Evolutionary conservation across 306 rosid species (phyloP), one percentile per base, ranked within the genome.

Genomic region (Pueraria montana): DNA sequence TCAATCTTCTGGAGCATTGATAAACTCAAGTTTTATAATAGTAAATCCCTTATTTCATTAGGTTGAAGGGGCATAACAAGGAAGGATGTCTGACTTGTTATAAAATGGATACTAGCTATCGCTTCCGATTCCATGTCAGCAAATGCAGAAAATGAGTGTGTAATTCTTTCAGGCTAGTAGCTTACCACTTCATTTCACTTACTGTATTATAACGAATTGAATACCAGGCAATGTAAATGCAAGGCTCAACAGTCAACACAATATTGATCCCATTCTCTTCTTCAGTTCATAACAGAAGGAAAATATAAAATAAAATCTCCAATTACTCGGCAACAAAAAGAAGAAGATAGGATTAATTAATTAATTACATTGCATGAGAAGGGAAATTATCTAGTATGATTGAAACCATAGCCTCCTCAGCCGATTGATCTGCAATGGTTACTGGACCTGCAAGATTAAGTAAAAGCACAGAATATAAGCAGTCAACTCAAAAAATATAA

Each of bases 381-480:
- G 99, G 96, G 49, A 93, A 88, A 83, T 68, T 90, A 32, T 93
- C 83, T 6, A 58, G 81, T 59, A 93, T 59, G 80, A 88, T 59
- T 11, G 99, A 92, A 71, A 87, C 89, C 98, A 93, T 96, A 46
- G 96, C 86, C 77, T 92, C 98, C 88, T 96, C 99, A 5, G 99
- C 98, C 40, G 92, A 84, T 87, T 82, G 89, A 86, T 96, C 99
- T 2, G 99, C 99, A 74, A 96, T 86, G 55, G 96, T 96, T 43
- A 93, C 99, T 45, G 97, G 99, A 85, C 99, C 99, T 95, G 84
- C 76, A 73, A 49, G 4, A 77, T 21, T 63, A 49, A 64, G 72
- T 40, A 61, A 16, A 24, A 13, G 8, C 38, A 56, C 3, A 38
- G 3, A 45, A 6, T 36, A 26, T 34, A 46, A 70, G 21, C 56